Base-by-base conservation (phyloP, 768 basidiomycete genomes). In the Psilocybe cubensis region DNA sequence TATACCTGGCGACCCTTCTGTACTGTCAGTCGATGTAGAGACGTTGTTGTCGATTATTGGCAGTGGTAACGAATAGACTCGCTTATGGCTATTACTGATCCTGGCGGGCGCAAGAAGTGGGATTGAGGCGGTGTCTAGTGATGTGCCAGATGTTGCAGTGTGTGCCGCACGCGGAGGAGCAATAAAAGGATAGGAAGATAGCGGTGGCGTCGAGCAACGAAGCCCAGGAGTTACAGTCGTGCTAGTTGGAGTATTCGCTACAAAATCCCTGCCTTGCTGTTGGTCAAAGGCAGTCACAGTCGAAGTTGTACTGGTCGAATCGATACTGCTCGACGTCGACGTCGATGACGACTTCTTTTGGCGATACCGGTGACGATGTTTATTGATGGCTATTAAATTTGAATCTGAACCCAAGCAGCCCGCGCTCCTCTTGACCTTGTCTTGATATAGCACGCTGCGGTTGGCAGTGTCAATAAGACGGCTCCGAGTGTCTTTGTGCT, bases 401-500 rank as follows among this genome's bases (percentile, higher is more conserved):
- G n/a, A n/a, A n/a, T n/a, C n/a, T n/a, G n/a, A n/a, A n/a, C n/a
- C n/a, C n/a, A n/a, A n/a, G n/a, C n/a, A n/a, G n/a, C n/a, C n/a
- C 11, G 53, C 35, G 20, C 23, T 25, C 7, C 24, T 14, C 55
- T 57, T 46, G 41, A 51, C 35, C 50, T 57, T 50, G 56, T 59
- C 51, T 46, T 53, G 52, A 49, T 59, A 53, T 54, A 25, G 29
- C 12, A 38, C 7, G 29, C 27, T 31, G 17, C 41, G 38, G 20
- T 40, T 29, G 28, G 35, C 44, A 23, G 35, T 52, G 53, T 59
- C 38, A 29, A 49, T 49, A 25, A 54, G 52, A 48, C 58, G 58
- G 58, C 58, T 59, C 58, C 58, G 58, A 47, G 27, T 48, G 23
- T 54, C 52, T 48, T 59, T 59, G 41, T 52, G 46, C n/a, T 54